phyloP scores from a whole-genome alignment of 306 rosid genomes.

The Cucumis melo region DNA sequence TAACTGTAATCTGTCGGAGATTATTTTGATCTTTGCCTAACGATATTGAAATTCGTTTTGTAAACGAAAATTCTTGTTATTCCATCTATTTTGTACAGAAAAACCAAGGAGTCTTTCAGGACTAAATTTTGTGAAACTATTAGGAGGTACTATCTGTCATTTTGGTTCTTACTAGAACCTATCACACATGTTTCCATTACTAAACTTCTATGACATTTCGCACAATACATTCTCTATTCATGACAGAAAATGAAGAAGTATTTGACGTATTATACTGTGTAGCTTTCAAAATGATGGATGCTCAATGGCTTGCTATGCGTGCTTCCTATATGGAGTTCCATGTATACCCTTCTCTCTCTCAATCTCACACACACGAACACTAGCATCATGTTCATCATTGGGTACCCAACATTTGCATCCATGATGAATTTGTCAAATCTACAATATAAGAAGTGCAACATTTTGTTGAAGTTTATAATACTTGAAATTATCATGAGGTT shows the following conservation, averaged over 20 bases:
- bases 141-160: slow-evolving; percentile 52
- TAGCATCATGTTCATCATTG: neutral
- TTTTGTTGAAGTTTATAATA: neutral
- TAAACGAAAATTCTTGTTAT: neutral
- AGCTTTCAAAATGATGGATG: slow-evolving; percentile 94
- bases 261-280: slow-evolving; percentile 67
- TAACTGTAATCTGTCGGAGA: neutral
- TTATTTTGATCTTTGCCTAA: neutral
- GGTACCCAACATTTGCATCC: neutral
- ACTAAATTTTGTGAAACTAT: slow-evolving; percentile 51
- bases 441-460: neutral
- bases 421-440: neutral
- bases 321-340: slow-evolving; percentile 95
- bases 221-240: neutral
- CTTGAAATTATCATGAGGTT: slow-evolving; percentile 54
- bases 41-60: neutral
- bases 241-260: slow-evolving; percentile 78
- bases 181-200: neutral
- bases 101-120: slow-evolving; percentile 85
- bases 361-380: neutral
- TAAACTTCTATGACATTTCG: neutral
- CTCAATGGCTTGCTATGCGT: slow-evolving; percentile 87
- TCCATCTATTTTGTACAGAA: slow-evolving; percentile 20
- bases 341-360: slow-evolving; percentile 27
- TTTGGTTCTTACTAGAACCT: neutral